These are phyloP conservation scores for Amborella trichopoda DNA, from an alignment of 164 flowering plant species.

Conservation along the genomic window DNA sequence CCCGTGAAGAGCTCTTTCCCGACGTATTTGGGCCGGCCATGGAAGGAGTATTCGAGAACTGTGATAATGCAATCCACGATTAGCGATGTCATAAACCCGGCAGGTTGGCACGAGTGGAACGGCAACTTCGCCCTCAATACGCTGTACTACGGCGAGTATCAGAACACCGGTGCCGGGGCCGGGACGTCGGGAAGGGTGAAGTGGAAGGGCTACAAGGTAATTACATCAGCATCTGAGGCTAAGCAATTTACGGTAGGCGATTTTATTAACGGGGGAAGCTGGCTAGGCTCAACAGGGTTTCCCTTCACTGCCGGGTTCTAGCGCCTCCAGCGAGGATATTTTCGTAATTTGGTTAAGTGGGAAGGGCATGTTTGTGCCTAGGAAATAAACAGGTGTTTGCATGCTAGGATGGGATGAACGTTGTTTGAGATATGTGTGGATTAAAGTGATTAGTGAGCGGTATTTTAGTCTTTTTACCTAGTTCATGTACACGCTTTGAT, in stretches of 20 bases:
- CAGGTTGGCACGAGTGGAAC: constrained; percentile 67
- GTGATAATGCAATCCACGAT: constrained; percentile 47
- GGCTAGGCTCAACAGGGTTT: constrained; percentile 48
- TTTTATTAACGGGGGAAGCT: constrained; percentile 41
- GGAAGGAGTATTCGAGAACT: constrained; percentile 69
- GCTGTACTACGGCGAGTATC: constrained; percentile 47
- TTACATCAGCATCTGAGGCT: constrained; percentile 38
- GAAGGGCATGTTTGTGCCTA: no score
- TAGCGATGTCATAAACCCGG: constrained; percentile 38
- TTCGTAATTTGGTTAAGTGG: no score
- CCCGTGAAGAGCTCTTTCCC: constrained; percentile 29
- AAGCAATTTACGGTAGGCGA: constrained; percentile 24
- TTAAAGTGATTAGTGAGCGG: no score
- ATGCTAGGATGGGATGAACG: no score
- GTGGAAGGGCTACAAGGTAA: constrained; percentile 54
- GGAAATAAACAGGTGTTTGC: no score
- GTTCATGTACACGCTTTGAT: no score
- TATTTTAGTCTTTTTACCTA: no score
- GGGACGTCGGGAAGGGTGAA: constrained; percentile 37
- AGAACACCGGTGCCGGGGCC: constrained; percentile 61
- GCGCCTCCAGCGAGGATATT: no score
- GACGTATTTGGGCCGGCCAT: constrained; percentile 67
- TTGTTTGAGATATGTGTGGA: no score
- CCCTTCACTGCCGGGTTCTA: constrained; percentile 61
- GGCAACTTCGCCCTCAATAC: constrained; percentile 56